Conservation (phyloP, 495 filamentous ascomycete genomes). For the Lasiosphaeris hirsuta region DNA sequence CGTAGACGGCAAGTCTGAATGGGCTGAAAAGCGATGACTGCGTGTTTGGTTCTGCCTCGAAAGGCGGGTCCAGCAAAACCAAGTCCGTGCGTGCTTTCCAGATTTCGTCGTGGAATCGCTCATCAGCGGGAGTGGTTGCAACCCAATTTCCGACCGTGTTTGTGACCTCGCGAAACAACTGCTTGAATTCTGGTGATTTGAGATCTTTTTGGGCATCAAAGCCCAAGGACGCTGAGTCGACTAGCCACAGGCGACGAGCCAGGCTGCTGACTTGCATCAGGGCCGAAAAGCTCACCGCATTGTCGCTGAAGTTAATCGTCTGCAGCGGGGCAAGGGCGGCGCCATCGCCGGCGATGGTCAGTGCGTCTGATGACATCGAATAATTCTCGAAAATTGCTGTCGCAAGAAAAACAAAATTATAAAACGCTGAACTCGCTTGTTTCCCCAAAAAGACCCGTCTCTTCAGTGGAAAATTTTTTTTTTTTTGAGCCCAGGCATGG, state of each 20-base stretch:
- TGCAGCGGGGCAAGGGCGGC: background rate
- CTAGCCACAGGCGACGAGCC: constrained; percentile 11
- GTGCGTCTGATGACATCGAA: no score
- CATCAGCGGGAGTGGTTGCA: background rate
- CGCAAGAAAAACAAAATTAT: no score
- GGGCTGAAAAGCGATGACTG: background rate
- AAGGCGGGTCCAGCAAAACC: constrained; percentile 9
- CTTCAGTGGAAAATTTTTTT: no score
- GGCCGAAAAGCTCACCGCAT: background rate
- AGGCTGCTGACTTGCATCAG: constrained; percentile 8
- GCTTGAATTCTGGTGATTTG: background rate
- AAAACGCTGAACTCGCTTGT: no score
- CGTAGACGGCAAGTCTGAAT: constrained; percentile 8
- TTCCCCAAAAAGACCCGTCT: no score
- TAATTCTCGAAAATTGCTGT: no score
- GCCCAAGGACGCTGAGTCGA: background rate
- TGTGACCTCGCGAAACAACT: background rate
- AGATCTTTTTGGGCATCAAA: background rate
- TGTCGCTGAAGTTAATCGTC: constrained; percentile 7
- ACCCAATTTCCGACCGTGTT: background rate
- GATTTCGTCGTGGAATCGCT: constrained; percentile 3
- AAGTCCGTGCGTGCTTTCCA: constrained; percentile 6
- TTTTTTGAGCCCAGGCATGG: no score
- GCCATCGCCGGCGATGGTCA: no score
- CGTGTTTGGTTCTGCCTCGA: background rate